Evolutionary conservation across 2,329 filamentous ascomycete genomes (phyloP), one percentile per base, ranked within the genome.

Genomic region (Beauveria sp.): DNA sequence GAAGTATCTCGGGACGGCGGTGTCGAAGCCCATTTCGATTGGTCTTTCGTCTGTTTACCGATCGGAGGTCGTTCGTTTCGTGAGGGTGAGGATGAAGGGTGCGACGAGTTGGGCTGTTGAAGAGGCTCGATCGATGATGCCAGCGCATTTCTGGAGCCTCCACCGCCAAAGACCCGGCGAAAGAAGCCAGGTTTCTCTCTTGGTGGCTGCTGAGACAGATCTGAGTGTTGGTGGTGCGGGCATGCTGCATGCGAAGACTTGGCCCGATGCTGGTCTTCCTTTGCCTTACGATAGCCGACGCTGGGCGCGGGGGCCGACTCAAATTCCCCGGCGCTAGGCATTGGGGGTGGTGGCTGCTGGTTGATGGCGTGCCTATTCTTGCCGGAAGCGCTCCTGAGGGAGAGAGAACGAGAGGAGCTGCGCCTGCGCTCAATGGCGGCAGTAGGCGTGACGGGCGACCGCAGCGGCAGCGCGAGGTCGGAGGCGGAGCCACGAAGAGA

Each of bases 131-230:
- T 59, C 62, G 67, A 60, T 68, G 68, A 60, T 68, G 68, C 64
- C 69, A 71, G 64, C 72, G 22, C 79, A 54, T 75, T 82, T 70
- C 82, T 89, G 41, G 89, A 89, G 50, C 79, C 74, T 41, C 89
- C 90, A 50, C 80, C 75, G 44, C 89, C 90, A 77, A 97, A 97
- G 44, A 97, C 90, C 64, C 93, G 86, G 67, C 91, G 86, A 78
- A 97, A 97, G 78, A 99, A 97, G 22, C 94, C 92, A 9, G 84
- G 90, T 61, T 86, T 85, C 69, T 91, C 87, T 70, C 89, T 90
- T 57, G 53, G 41, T 30, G 79, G 71, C 61, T 73, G 75, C 67
- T 77, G 66, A 73, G 50, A 41, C 58, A 24, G 41, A 18, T 48
- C 44, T 16, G 43, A 82, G 80, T 64, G 81, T 80, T 53, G 82